A percentile compares a stretch with the other conserved stretches of the same genome.
Conservation (phyloP, 2,329 filamentous ascomycete genomes). For the Fragosphaeria purpurea region DNA sequence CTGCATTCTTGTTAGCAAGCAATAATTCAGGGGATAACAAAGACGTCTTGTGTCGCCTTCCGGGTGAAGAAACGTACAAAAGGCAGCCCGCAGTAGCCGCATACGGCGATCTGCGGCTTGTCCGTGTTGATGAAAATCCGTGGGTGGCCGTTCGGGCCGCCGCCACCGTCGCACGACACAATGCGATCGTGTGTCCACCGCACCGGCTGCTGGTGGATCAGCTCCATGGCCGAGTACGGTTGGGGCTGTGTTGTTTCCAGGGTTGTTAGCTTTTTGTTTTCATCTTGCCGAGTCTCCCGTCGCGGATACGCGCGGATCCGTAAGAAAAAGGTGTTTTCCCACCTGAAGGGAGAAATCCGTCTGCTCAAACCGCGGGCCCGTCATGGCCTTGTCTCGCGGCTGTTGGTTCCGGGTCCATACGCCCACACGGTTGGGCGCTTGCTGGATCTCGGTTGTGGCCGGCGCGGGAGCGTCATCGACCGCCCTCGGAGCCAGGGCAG, state of each 20-base stretch:
- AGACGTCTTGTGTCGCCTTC: not conserved
- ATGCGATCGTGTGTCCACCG: slow-evolving; percentile 75
- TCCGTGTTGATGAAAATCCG: slow-evolving; percentile 96
- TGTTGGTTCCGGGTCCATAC: slow-evolving; percentile 84
- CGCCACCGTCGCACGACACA: slow-evolving; percentile 85
- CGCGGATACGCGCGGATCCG: slow-evolving; percentile 18
- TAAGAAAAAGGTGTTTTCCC: slow-evolving; percentile 11
- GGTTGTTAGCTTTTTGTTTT: too few relatives aligned
- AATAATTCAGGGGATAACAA: not conserved
- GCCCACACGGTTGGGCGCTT: slow-evolving; percentile 75
- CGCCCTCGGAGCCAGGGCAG: slow-evolving; percentile 30
- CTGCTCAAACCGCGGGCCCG: slow-evolving; percentile 92
- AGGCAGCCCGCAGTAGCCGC: slow-evolving; percentile 87
- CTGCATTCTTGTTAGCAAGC: slow-evolving; percentile 32
- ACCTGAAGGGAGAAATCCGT: slow-evolving; percentile 91
- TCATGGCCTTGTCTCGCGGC: slow-evolving; percentile 75
- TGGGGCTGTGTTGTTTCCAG: slow-evolving; percentile 53
- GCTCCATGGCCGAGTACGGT: slow-evolving; percentile 80
- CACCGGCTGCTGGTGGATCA: slow-evolving; percentile 93
- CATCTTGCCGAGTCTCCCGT: not conserved
- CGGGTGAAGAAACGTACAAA: slow-evolving; percentile 54
- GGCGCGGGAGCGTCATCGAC: slow-evolving; percentile 21
- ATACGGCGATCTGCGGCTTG: slow-evolving; percentile 82
- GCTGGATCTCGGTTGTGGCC: slow-evolving; percentile 31
- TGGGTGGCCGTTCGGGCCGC: slow-evolving; percentile 82